Conservation (phyloP, 345 rosid species). For the Atalantia buxifolia region DNA sequence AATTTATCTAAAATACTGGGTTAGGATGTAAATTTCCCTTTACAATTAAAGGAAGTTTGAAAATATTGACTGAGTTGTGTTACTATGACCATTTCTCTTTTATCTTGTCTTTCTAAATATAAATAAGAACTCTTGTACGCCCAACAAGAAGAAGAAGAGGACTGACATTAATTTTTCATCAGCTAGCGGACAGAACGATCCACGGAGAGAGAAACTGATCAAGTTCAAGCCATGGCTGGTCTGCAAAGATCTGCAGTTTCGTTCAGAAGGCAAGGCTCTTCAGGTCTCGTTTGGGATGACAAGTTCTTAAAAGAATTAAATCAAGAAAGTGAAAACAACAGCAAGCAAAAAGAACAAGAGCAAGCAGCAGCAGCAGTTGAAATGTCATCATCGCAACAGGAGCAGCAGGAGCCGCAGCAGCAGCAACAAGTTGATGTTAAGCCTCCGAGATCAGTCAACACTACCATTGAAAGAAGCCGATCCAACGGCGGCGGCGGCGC, state of each 20-base stretch:
- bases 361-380: conserved; percentile 7
- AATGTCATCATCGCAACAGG: not conserved
- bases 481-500: conserved; percentile 70
- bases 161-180: not conserved
- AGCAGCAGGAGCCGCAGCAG: not conserved
- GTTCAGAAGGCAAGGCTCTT: conserved; percentile 90
- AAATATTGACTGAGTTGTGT: conserved; percentile 23
- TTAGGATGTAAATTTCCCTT: too few relatives aligned
- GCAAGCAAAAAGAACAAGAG: conserved; percentile 14
- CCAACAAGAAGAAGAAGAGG: conserved; percentile 2
- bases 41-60: not conserved
- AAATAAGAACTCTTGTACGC: not conserved
- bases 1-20: too few relatives aligned
- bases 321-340: conserved; percentile 17
- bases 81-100: not conserved
- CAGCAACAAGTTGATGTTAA: conserved; percentile 15
- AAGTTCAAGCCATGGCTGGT: conserved; percentile 56
- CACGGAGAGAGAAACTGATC: not conserved
- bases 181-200: not conserved
- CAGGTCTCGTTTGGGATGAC: conserved; percentile 90
- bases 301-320: conserved; percentile 55
- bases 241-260: conserved; percentile 88
- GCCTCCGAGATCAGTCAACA: conserved; percentile 33
- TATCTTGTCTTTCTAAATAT: too few relatives aligned
- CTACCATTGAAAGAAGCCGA: conserved; percentile 65